Conservation (phyloP, 2,329 filamentous ascomycete species). For the Fusarium zealandicum region DNA sequence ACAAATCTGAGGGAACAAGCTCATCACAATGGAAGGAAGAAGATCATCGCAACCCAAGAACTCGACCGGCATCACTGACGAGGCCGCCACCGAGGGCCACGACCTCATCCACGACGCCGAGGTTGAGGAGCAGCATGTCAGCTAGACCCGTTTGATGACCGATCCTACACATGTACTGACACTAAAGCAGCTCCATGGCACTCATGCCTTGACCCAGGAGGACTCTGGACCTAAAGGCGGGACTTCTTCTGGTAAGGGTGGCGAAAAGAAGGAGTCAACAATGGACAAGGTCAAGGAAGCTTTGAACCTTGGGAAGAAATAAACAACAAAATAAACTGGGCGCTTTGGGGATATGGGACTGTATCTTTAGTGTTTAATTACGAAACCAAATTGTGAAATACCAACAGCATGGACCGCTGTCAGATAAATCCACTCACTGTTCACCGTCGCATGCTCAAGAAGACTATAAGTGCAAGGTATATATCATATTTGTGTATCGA, state of each 20-base stretch:
- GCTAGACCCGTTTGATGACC: not conserved
- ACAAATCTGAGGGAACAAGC: not conserved
- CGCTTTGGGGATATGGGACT: not conserved
- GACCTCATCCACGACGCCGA: conserved; percentile 48
- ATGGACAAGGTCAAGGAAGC: conserved; percentile 42
- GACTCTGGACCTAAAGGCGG: conserved; percentile 22
- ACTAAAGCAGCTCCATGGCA: conserved; percentile 33
- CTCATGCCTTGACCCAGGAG: conserved; percentile 33
- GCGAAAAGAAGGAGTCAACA: conserved; percentile 18
- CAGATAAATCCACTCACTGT: not conserved
- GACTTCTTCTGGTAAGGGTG: not conserved
- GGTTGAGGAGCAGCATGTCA: conserved; percentile 44
- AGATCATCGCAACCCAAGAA: conserved; percentile 20
- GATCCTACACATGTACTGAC: not conserved
- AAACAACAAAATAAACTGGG: not conserved
- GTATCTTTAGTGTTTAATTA: not conserved
- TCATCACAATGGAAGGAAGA: conserved; percentile 23
- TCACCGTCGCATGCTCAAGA: too few relatives aligned
- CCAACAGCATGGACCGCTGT: conserved; percentile 5
- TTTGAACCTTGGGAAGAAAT: conserved; percentile 37
- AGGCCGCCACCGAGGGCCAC: conserved; percentile 44
- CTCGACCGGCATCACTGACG: conserved; percentile 40
- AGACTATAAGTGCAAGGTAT: not conserved
- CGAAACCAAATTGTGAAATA: conserved; percentile 22
- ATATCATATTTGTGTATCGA: not conserved